Evolutionary conservation across 345 rosid genomes (phyloP).

Genomic region (Erodium maritimum): DNA sequence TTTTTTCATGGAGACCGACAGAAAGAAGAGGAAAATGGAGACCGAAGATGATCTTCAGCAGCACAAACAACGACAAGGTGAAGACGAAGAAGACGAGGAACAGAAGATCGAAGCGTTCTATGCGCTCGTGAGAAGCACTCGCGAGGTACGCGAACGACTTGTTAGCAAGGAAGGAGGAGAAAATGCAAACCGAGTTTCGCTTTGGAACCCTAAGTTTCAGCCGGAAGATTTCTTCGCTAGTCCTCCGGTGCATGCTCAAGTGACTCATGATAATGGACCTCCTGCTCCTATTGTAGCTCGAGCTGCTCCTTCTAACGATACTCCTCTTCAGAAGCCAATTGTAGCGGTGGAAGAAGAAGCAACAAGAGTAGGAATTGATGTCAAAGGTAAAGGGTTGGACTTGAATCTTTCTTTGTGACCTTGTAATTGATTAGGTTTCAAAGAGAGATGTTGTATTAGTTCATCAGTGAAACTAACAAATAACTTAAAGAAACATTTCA

Average conservation of each 20-base stretch:
- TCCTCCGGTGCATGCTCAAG: constrained; percentile 6
- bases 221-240: constrained; percentile 52
- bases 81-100: constrained; percentile 23
- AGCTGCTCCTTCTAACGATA: neutral
- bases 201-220: constrained; percentile 34
- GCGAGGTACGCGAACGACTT: constrained; percentile 24
- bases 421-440: no score
- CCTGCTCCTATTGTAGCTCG: no score
- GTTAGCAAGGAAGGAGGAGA: constrained; percentile 6
- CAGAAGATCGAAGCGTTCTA: constrained; percentile 47
- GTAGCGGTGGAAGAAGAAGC: neutral
- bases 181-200: no score
- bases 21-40: constrained; percentile 32
- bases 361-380: neutral
- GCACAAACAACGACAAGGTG: neutral
- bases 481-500: no score
- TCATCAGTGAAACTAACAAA: no score
- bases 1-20: constrained; percentile 31
- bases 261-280: neutral
- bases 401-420: neutral
- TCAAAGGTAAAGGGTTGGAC: neutral
- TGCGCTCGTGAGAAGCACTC: constrained; percentile 38
- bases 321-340: neutral
- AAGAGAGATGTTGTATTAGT: no score
- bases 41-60: neutral